phyloP scores from a whole-genome alignment of 495 filamentous ascomycete genomes.

The Chaetomium fimeti region DNA sequence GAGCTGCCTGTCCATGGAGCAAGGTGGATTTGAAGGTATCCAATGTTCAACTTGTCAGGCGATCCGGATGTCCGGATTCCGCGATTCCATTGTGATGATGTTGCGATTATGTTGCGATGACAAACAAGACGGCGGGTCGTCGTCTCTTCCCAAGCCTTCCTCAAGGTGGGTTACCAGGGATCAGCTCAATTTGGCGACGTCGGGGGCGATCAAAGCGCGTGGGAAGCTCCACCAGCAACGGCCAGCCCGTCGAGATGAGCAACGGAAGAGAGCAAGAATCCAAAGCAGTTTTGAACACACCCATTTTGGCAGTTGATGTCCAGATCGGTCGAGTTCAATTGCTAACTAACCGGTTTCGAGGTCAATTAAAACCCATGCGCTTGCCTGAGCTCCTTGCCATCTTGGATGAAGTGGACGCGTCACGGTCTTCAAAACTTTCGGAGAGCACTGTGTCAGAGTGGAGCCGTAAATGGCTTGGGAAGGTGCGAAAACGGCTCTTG shows the following conservation, averaged over 20 bases:
- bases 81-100: slow-evolving; percentile 9
- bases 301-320: background rate
- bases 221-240: background rate
- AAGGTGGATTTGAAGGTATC: too few relatives aligned
- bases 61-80: background rate
- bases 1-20: background rate
- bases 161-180: slow-evolving; percentile 4
- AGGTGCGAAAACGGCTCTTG: background rate
- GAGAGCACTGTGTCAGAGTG: slow-evolving; percentile 7
- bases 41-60: background rate
- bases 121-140: slow-evolving; percentile 5
- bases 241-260: background rate
- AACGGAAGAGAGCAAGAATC: background rate
- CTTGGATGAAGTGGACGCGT: background rate
- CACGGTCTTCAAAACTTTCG: background rate
- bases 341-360: background rate
- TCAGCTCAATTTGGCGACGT: background rate
- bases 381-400: background rate
- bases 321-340: background rate
- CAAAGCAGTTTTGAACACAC: too few relatives aligned
- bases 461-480: slow-evolving; percentile 1
- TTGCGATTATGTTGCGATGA: slow-evolving; percentile 17
- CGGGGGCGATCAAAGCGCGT: background rate
- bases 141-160: background rate
- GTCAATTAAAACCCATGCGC: background rate